Conservation (phyloP, 768 basidiomycete species). For the Leccinum disarticulatum region DNA sequence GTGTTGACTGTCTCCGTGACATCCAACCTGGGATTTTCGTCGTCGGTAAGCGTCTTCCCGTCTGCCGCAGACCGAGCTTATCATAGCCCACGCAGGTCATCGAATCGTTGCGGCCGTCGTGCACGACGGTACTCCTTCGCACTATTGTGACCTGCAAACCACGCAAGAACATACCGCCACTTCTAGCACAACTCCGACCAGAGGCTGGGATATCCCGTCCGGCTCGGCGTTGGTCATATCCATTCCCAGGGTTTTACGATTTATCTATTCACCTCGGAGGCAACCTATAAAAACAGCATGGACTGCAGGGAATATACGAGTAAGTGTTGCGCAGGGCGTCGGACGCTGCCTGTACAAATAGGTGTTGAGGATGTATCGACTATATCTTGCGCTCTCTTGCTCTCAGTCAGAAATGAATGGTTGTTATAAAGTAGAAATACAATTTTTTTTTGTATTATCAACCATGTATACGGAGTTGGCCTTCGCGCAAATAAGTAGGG, state of each 20-base stretch:
- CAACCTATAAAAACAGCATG: neutral
- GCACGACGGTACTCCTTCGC: conserved; percentile 69
- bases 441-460: neutral
- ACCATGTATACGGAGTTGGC: neutral
- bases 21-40: conserved; percentile 11
- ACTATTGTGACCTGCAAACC: conserved; percentile 60
- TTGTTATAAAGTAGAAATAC: too few relatives aligned
- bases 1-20: neutral
- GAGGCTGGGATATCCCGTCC: neutral
- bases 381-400: neutral
- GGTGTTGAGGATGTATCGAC: neutral
- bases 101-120: conserved; percentile 89
- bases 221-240: neutral
- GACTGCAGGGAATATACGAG: neutral
- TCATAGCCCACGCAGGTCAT: conserved; percentile 50
- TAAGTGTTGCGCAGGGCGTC: neutral
- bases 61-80: neutral
- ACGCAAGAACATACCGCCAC: conserved; percentile 47
- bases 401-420: too few relatives aligned
- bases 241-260: neutral
- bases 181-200: conserved; percentile 28
- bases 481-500: neutral
- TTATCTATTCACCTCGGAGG: neutral
- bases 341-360: neutral
- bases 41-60: conserved; percentile 23